phyloP scores from a whole-genome alignment of 2,329 filamentous ascomycete genomes.

The Teratosphaeriaceae sp. region DNA sequence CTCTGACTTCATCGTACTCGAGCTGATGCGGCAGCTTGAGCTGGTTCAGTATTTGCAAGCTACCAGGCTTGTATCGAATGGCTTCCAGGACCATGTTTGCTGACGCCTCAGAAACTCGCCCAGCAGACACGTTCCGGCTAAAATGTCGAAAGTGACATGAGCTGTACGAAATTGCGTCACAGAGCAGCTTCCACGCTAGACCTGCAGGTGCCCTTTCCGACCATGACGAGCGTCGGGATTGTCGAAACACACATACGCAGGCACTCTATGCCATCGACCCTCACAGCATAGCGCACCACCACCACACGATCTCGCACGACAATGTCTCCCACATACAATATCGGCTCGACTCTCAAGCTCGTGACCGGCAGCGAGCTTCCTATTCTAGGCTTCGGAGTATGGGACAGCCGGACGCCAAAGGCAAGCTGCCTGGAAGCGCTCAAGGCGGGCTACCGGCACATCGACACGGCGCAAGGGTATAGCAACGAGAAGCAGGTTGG shows the following conservation, averaged over 20 bases:
- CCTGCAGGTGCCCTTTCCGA: background rate
- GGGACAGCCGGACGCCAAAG: no score
- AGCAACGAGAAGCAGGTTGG: slow-evolving; percentile 63
- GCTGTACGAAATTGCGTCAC: slow-evolving; percentile 3
- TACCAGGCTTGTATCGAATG: slow-evolving; percentile 67
- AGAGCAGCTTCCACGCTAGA: no score
- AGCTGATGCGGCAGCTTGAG: slow-evolving; percentile 75
- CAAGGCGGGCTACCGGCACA: slow-evolving; percentile 53
- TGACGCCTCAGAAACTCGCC: background rate
- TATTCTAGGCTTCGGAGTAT: slow-evolving; percentile 65
- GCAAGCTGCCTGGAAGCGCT: no score
- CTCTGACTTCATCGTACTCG: slow-evolving; percentile 66
- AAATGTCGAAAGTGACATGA: slow-evolving; percentile 1
- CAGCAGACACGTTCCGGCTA: slow-evolving; percentile 4
- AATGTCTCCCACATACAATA: slow-evolving; percentile 31
- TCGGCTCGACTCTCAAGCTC: slow-evolving; percentile 46
- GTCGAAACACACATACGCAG: background rate
- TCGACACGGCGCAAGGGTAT: slow-evolving; percentile 65
- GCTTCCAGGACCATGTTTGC: slow-evolving; percentile 59
- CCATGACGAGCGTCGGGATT: background rate
- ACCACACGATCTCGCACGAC: background rate
- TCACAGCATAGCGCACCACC: no score
- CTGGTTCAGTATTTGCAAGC: slow-evolving; percentile 73
- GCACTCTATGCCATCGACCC: background rate
- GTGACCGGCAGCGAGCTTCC: slow-evolving; percentile 48